Evolutionary conservation across 2,329 filamentous ascomycete species (phyloP).

Genomic region (Nothophaeocryptopus gaeumannii): DNA sequence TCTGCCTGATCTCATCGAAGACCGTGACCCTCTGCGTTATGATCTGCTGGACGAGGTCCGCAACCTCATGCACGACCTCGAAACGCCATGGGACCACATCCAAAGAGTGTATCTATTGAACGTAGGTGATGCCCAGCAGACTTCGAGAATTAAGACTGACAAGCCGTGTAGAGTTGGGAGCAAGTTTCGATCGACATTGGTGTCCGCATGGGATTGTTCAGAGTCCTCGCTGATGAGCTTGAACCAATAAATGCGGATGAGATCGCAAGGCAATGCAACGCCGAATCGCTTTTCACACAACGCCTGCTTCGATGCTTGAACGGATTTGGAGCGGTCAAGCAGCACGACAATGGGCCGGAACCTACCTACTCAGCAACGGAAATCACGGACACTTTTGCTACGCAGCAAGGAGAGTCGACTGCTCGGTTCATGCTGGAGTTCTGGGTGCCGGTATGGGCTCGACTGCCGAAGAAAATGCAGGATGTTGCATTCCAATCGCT

Average conservation of each 20-base stretch:
- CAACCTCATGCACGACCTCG: slow-evolving; percentile 2
- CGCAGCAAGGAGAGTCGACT: slow-evolving; percentile 3
- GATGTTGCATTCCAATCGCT: slow-evolving; percentile 1
- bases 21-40: slow-evolving; percentile 4
- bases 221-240: neutral
- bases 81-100: slow-evolving; percentile 6
- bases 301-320: slow-evolving; percentile 7
- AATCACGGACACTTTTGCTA: slow-evolving; percentile 3
- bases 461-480: slow-evolving; percentile 1
- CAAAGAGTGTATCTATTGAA: slow-evolving; percentile 5
- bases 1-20: slow-evolving; percentile 4
- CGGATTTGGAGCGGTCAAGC: slow-evolving; percentile 4
- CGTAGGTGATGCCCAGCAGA: neutral
- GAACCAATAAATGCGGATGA: slow-evolving; percentile 3
- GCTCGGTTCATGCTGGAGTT: slow-evolving; percentile 6
- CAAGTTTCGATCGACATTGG: slow-evolving; percentile 4
- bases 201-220: slow-evolving; percentile 8
- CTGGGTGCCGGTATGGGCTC: slow-evolving; percentile 1
- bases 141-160: neutral
- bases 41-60: slow-evolving; percentile 1
- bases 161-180: neutral
- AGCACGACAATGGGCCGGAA: neutral
- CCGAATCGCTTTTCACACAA: slow-evolving; percentile 1
- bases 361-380: neutral
- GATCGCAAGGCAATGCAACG: slow-evolving; percentile 3